Evolutionary conservation across 192 early-diverging fungal species (phyloP).

Genomic region (Jimgerdemannia flammicorona): DNA sequence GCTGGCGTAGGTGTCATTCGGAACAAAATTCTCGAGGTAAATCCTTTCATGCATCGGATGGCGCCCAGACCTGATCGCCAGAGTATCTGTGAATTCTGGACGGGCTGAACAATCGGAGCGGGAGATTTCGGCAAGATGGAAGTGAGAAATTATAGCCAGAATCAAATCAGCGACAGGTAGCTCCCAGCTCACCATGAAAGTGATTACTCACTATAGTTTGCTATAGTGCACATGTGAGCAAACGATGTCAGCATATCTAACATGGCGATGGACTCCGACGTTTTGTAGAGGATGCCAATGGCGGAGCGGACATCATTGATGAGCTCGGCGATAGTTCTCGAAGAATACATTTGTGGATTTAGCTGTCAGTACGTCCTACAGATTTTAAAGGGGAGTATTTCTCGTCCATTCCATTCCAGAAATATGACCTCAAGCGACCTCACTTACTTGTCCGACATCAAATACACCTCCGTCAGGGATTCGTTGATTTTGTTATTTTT

Average conservation of each 20-base stretch:
- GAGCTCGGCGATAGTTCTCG: constrained; percentile 42
- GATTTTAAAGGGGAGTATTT: too few relatives aligned
- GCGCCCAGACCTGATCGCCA: constrained; percentile 70
- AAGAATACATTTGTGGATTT: constrained; percentile 5
- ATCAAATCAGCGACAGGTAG: not conserved
- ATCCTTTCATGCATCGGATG: constrained; percentile 71
- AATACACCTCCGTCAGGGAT: constrained; percentile 76
- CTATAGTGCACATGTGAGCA: constrained; percentile 59
- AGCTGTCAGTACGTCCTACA: not conserved
- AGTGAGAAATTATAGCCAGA: not conserved
- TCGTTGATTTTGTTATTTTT: constrained; percentile 80
- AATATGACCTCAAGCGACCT: not conserved
- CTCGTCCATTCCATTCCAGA: constrained; percentile 1
- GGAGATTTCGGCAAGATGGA: too few relatives aligned
- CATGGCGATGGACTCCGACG: constrained; percentile 71
- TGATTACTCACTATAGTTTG: constrained; percentile 39
- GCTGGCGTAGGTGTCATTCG: constrained; percentile 71
- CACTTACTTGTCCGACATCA: constrained; percentile 72
- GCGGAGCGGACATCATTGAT: constrained; percentile 43
- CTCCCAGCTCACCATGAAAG: not conserved
- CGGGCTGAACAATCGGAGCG: constrained; percentile 36
- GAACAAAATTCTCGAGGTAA: constrained; percentile 46
- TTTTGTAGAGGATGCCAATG: constrained; percentile 64
- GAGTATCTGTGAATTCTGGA: constrained; percentile 76
- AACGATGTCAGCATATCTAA: constrained; percentile 79